phyloP scores from a whole-genome alignment of 176 grass and related monocot genomes.

The Hsuehochloa calcarea region DNA sequence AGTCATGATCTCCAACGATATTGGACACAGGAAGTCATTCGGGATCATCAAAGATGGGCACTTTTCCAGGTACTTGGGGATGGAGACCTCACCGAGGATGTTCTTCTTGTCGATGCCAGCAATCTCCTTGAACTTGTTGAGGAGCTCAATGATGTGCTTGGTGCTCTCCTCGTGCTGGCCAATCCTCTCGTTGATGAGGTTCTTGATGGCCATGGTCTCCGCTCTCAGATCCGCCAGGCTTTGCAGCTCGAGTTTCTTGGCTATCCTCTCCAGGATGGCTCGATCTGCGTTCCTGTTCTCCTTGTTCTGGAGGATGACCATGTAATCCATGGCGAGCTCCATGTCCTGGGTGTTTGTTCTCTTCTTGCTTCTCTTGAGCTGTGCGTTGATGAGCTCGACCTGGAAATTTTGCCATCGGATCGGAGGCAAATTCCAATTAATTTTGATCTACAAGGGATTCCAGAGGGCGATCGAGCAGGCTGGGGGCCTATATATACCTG shows the following conservation, averaged over 20 bases:
- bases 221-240: conserved; percentile 54
- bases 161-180: conserved; percentile 48
- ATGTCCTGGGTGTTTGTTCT: conserved; percentile 66
- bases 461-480: neutral
- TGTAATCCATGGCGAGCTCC: conserved; percentile 73
- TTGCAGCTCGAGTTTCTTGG: conserved; percentile 56
- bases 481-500: conserved; percentile 52
- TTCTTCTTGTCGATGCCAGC: conserved; percentile 54
- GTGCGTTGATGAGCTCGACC: conserved; percentile 54
- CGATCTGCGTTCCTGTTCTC: conserved; percentile 48
- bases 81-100: conserved; percentile 54
- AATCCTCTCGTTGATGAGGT: conserved; percentile 53
- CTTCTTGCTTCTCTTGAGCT: conserved; percentile 61
- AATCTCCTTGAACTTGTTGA: conserved; percentile 56
- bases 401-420: neutral
- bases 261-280: conserved; percentile 56
- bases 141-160: conserved; percentile 51
- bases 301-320: conserved; percentile 54
- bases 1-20: conserved; percentile 73
- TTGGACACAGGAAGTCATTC: conserved; percentile 69
- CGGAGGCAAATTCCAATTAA: neutral
- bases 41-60: conserved; percentile 70
- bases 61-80: conserved; percentile 75
- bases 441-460: neutral
- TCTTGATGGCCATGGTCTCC: conserved; percentile 79